Evolutionary conservation across 345 rosid genomes (phyloP).

Genomic region (Corchorus olitorius): DNA sequence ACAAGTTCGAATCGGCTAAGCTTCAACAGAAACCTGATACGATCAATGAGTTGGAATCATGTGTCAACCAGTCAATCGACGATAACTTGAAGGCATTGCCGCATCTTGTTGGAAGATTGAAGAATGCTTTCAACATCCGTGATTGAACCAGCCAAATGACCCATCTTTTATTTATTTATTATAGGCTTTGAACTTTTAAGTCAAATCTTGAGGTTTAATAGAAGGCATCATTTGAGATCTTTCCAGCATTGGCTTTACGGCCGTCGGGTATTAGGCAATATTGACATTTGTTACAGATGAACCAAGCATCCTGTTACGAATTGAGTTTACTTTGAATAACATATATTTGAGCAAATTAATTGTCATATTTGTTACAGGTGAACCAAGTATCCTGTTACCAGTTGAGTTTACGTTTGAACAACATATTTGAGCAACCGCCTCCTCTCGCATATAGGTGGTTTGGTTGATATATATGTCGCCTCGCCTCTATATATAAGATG

Average conservation of each 20-base stretch:
- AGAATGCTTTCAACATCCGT: constrained; percentile 45
- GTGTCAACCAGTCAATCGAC: constrained; percentile 71
- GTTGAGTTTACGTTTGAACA: background rate
- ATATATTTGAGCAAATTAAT: background rate
- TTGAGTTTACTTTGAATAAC: background rate
- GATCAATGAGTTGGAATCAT: constrained; percentile 59
- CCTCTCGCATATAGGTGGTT: no score
- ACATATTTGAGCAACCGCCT: background rate
- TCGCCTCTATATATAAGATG: no score
- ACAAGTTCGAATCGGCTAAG: constrained; percentile 76
- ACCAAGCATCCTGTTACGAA: background rate
- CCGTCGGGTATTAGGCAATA: background rate
- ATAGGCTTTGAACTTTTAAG: background rate
- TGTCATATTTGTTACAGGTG: background rate
- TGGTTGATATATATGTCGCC: no score
- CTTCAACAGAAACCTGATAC: constrained; percentile 62
- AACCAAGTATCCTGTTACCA: background rate
- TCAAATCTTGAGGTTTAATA: background rate
- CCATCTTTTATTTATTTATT: constrained; percentile 10
- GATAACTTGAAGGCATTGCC: constrained; percentile 72
- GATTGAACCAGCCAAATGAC: constrained; percentile 26
- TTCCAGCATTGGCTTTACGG: background rate
- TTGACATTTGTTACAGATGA: background rate
- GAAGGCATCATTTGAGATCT: background rate
- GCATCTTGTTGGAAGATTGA: constrained; percentile 66